Base-by-base conservation (phyloP, 2,329 filamentous ascomycete species). In the Botrytis byssoidea region DNA sequence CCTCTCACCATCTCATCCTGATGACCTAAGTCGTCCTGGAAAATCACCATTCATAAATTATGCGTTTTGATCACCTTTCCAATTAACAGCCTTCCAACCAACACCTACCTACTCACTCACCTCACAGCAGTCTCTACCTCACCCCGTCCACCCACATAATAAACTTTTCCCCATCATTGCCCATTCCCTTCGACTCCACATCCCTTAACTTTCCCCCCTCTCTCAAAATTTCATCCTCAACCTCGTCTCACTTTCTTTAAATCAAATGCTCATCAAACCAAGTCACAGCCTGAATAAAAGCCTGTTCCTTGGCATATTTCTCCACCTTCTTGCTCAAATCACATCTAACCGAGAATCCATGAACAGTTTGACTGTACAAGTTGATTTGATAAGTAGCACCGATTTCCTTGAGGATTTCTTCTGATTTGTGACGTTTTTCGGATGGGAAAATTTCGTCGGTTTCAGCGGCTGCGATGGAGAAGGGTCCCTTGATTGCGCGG, bases 221-320 rank as follows among this genome's bases (percentile, higher is more conserved):
- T 40, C 14, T 32, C 22, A n/a, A n/a, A 37, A 9, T 7, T 18
- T n/a, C n/a, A n/a, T 32, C 18, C 40, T 29, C 29, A n/a, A 16
- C 10, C 40, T 32, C 61, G 29, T 35, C 57, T 35, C 32, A 37
- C n/a, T 10, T 3, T 51, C 55, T 42, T 77, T 77, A 80, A 57
- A 78, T 44, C 75, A 92, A 81, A 81, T 87, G 85, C 82, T 90
- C 85, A 77, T 92, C 87, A 77, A 97, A 94, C 93, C 93, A 97
- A 70, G 85, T 81, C 70, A 94, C 85, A 51, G 93, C 93, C 85
- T 96, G 93, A 76, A 86, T 79, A 81, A 96, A 96, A 8, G 93
- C 93, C 83, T 92, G 89, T 83, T 97, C 92, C 87, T 93, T 95
- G 55, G 92, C 91, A 78, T 88, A 95, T 81, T 87, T 89, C 79